Base-by-base conservation (phyloP, 305 asterid species). In the Solanum chacoense region DNA sequence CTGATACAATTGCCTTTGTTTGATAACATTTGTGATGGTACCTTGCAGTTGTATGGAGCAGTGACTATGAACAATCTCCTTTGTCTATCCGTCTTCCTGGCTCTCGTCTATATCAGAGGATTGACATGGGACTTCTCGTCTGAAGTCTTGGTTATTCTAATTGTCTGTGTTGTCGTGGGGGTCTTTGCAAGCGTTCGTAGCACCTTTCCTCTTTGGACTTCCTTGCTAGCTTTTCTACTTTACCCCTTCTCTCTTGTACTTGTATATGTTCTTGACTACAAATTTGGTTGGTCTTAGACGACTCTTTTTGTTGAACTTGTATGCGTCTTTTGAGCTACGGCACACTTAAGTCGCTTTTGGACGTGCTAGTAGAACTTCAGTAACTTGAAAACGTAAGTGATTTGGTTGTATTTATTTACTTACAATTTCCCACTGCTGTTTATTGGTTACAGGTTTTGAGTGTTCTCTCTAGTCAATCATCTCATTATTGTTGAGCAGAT, bases 111-210 rank as follows among this genome's bases (percentile, higher is more conserved):
- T 72, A 85, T 45, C 4, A 89, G 99, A 85, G 99, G 98, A 36
- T 90, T 97, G 94, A 92, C 89, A 24, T 97, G 99, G 99, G 95
- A 96, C 92, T 97, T 97, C 94, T 95, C 99, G 0, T 93, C 99
- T 0, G 98, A 97, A 90, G 99, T 96, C 90, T 94, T 97, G 81
- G 96, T 96, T 16, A 96, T 97, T 76, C 87, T 97, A 89, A 94
- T 97, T 2, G 99, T 97, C 69, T 96, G 99, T 92, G 22, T 96
- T 22, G 95, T 94, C 88, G 92, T 95, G 96, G 99, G 98, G 16
- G 86, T 93, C 29, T 92, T 95, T 26, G 98, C 94, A 75, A 95
- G 99, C 90, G 7, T 92, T 20, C 95, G 95, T 32, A 93, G 94
- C 5, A 96, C 99, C 3, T 96, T 97, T 29, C 99, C 99, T 28